A percentile compares a stretch with the other conserved stretches of the same genome.
Evolutionary conservation across 225 moss, liverwort and hornwort genomes (phyloP).

Genomic region (Ulota crispa): DNA sequence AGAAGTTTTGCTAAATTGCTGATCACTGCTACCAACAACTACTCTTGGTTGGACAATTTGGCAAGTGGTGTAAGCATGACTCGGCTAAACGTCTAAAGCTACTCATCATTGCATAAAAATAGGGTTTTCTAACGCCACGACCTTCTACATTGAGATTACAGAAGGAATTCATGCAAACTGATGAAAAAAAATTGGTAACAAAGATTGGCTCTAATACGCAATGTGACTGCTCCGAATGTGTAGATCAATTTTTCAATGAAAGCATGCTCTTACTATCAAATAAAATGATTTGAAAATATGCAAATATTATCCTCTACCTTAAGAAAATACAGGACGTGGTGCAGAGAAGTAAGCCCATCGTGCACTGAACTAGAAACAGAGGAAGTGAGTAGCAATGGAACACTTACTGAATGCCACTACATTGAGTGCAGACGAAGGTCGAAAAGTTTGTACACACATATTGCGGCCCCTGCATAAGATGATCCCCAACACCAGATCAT

Average conservation of each 20-base stretch:
- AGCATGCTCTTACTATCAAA: background rate
- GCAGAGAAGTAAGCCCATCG: background rate
- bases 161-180: background rate
- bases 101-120: background rate
- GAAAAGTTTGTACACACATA: slow-evolving; percentile 94
- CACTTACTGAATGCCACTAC: slow-evolving; percentile 98
- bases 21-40: background rate
- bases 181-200: background rate
- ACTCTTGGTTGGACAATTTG: background rate
- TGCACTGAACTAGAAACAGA: background rate
- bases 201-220: background rate
- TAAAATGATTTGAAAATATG: background rate
- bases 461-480: slow-evolving; percentile 81
- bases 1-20: background rate
- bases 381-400: background rate
- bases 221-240: background rate
- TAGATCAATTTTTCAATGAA: background rate
- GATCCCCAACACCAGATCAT: background rate
- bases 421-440: slow-evolving; percentile 93
- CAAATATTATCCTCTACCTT: background rate
- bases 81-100: background rate
- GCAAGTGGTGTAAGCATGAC: background rate
- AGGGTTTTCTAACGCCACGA: background rate
- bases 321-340: background rate
- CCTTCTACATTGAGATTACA: background rate